phyloP scores from a whole-genome alignment of 1,284 basidiomycete genomes.

The Pholiota adiposa region DNA sequence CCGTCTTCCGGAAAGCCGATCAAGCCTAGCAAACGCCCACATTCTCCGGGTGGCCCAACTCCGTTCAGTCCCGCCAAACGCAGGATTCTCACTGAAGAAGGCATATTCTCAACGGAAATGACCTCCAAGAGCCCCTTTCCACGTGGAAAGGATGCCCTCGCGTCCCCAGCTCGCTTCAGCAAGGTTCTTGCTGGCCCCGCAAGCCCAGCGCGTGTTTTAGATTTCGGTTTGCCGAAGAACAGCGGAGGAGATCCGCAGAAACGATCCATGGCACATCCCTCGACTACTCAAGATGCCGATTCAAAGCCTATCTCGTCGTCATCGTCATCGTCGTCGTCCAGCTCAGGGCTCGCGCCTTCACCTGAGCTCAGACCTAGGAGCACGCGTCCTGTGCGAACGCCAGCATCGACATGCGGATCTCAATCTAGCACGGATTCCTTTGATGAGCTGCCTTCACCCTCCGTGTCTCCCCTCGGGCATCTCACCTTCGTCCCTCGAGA shows the following conservation, averaged over 20 bases:
- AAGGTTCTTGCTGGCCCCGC: conserved; percentile 40
- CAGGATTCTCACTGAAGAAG: conserved; percentile 64
- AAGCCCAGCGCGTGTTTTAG: conserved; percentile 54
- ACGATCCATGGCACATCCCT: conserved; percentile 15
- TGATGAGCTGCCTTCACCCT: conserved; percentile 11
- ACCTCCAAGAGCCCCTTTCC: conserved; percentile 37
- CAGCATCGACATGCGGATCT: conserved; percentile 1
- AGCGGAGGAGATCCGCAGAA: conserved; percentile 25
- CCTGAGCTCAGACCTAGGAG: conserved; percentile 23
- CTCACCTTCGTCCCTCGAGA: conserved; percentile 43
- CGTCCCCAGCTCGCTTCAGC: conserved; percentile 35
- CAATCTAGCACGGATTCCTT: conserved; percentile 4
- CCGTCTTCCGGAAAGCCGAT: conserved; percentile 30
- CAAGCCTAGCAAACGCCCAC: conserved; percentile 52
- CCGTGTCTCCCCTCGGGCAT: conserved; percentile 18
- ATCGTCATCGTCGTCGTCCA: conserved; percentile 17
- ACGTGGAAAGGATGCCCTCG: conserved; percentile 22
- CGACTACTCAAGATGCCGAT: conserved; percentile 19
- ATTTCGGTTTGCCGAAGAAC: conserved; percentile 48
- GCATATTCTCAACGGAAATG: conserved; percentile 45
- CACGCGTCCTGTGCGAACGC: background rate
- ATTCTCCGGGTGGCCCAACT: conserved; percentile 52
- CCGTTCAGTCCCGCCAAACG: conserved; percentile 68
- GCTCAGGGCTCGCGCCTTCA: conserved; percentile 23
- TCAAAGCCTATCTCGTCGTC: too few species aligned